phyloP scores from a whole-genome alignment of 805 yeast species.

The Metschnikowia shivogae region DNA sequence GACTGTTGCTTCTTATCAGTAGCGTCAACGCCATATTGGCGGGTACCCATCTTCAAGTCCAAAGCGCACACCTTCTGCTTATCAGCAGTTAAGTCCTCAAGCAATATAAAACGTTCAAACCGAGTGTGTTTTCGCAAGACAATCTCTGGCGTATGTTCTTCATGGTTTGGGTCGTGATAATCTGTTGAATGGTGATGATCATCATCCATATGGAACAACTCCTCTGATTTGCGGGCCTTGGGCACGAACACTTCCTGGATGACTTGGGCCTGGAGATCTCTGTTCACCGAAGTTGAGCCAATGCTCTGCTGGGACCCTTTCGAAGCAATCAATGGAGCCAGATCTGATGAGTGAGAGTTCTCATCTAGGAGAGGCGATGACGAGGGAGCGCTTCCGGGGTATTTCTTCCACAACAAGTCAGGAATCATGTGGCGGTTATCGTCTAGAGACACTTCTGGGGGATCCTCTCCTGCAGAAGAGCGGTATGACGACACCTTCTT shows the following conservation, averaged over 20 bases:
- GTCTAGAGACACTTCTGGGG: conserved; percentile 84
- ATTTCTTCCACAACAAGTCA: conserved; percentile 64
- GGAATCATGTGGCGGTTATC: conserved; percentile 93
- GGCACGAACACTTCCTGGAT: conserved; percentile 37
- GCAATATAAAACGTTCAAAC: conserved; percentile 74
- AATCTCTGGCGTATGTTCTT: conserved; percentile 14
- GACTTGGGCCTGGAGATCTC: conserved; percentile 36
- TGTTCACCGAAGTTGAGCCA: conserved; percentile 35
- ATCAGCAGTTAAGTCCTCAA: conserved; percentile 87
- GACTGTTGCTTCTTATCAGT: conserved; percentile 63
- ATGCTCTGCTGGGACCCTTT: conserved; percentile 17
- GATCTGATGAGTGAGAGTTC: conserved; percentile 5
- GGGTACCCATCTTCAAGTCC: conserved; percentile 96
- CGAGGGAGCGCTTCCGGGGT: conserved; percentile 36
- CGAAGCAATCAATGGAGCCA: conserved; percentile 4
- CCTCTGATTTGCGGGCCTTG: conserved; percentile 36
- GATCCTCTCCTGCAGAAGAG: conserved; percentile 11
- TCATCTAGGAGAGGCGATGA: conserved; percentile 11
- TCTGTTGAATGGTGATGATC: conserved; percentile 21
- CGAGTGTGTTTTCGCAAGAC: conserved; percentile 43
- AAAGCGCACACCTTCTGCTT: conserved; percentile 84
- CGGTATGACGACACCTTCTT: conserved; percentile 1
- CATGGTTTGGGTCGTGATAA: conserved; percentile 2
- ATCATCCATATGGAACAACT: conserved; percentile 45
- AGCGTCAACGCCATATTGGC: conserved; percentile 98